Percentiles rank a stretch among this genome's conserved stretches.
Conservation (phyloP, 2,329 filamentous ascomycete species). For the Pezicula radicicola region DNA sequence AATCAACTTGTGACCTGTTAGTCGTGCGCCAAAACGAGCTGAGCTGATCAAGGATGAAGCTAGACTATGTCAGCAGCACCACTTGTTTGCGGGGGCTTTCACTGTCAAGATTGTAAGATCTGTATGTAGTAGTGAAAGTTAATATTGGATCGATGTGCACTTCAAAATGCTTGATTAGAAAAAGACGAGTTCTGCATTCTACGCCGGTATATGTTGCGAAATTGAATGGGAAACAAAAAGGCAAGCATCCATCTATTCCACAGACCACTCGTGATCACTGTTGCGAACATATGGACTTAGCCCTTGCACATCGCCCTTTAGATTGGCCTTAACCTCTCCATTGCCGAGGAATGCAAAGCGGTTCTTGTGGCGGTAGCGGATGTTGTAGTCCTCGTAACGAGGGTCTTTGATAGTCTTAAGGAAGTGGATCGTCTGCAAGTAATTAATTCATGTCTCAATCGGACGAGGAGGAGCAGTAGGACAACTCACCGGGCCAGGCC, state of each 20-base stretch:
- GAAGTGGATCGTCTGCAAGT: slow-evolving; percentile 40
- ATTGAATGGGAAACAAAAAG: not conserved
- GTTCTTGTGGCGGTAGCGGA: slow-evolving; percentile 35
- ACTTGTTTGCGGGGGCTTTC: too few species aligned
- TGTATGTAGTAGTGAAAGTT: too few species aligned
- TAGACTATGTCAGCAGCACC: too few species aligned
- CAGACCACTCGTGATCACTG: slow-evolving; percentile 40
- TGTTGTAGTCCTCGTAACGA: slow-evolving; percentile 40
- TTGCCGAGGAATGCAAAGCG: slow-evolving; percentile 36
- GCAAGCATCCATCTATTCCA: slow-evolving; percentile 31
- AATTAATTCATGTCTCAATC: not conserved
- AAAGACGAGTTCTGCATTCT: not conserved
- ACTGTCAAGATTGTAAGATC: too few species aligned
- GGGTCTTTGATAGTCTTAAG: slow-evolving; percentile 36
- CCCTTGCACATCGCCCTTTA: slow-evolving; percentile 34
- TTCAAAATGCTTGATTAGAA: too few species aligned
- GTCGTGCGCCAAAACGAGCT: too few species aligned
- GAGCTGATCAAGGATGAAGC: too few species aligned
- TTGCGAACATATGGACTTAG: slow-evolving; percentile 42
- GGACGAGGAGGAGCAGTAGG: not conserved
- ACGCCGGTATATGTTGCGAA: not conserved
- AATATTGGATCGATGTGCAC: too few species aligned
- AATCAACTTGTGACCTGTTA: too few species aligned
- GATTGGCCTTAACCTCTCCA: slow-evolving; percentile 42
- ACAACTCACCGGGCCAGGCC: slow-evolving; percentile 44